Conservation (phyloP, 179 eudicot genomes). For the Pouteria campechiana region DNA sequence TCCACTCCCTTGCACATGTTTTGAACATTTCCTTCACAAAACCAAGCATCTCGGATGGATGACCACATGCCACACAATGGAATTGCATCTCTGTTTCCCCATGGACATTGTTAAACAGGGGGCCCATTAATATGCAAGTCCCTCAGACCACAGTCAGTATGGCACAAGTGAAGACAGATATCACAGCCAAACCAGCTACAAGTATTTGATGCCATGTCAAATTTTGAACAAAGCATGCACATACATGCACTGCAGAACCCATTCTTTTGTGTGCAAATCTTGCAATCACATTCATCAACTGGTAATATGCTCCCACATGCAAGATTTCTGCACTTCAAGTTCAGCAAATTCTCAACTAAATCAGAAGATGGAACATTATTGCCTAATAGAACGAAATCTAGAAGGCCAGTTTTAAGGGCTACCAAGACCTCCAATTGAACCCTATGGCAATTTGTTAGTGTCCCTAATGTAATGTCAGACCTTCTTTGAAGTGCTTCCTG, state of each 20-base stretch:
- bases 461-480: constrained; percentile 59
- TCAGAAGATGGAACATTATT: constrained; percentile 41
- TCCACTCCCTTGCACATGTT: constrained; percentile 70
- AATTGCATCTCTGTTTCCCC: constrained; percentile 83
- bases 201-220: constrained; percentile 86
- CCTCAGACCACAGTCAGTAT: constrained; percentile 76
- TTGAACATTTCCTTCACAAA: constrained; percentile 94
- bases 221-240: constrained; percentile 91
- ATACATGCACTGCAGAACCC: constrained; percentile 88
- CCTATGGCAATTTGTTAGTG: constrained; percentile 49
- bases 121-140: constrained; percentile 64
- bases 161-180: constrained; percentile 94
- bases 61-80: constrained; percentile 85
- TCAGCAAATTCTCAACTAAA: constrained; percentile 71
- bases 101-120: constrained; percentile 39
- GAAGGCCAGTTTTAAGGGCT: constrained; percentile 58
- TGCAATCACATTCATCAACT: constrained; percentile 95
- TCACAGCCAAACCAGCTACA: constrained; percentile 99
- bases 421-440: constrained; percentile 68
- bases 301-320: constrained; percentile 62
- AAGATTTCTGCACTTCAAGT: constrained; percentile 70
- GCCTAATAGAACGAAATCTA: constrained; percentile 40
- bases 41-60: constrained; percentile 97
- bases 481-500: constrained; percentile 62
- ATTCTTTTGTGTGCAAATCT: constrained; percentile 53